phyloP scores from a whole-genome alignment of 106 monocot species.

The Dioscorea alata region DNA sequence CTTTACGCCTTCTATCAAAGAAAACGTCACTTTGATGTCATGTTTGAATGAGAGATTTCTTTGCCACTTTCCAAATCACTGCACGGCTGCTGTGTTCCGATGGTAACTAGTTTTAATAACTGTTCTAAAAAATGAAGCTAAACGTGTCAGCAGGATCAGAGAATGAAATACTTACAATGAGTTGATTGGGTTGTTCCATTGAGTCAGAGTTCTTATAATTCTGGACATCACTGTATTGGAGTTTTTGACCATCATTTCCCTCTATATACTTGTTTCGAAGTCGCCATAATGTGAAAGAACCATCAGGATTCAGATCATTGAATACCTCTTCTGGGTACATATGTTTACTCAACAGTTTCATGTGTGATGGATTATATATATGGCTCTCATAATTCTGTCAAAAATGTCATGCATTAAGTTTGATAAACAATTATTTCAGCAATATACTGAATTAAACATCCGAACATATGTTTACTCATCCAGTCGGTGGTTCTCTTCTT shows the following conservation, averaged over 20 bases:
- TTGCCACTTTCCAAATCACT: constrained; percentile 12
- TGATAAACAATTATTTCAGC: not conserved
- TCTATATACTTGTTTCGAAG: constrained; percentile 29
- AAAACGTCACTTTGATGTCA: too few species aligned
- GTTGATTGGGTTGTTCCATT: constrained; percentile 1
- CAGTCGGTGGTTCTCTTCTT: too few species aligned
- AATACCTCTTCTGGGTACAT: constrained; percentile 50
- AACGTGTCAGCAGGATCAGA: not conserved
- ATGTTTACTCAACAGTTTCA: constrained; percentile 25
- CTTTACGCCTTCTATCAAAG: too few species aligned
- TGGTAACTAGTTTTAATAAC: not conserved
- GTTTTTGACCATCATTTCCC: not conserved
- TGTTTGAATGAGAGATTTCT: constrained; percentile 15
- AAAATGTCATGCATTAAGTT: not conserved
- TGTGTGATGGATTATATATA: constrained; percentile 5
- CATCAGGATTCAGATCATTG: constrained; percentile 28
- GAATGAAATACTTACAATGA: not conserved
- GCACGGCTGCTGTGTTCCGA: constrained; percentile 7
- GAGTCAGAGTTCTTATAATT: not conserved
- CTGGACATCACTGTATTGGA: not conserved
- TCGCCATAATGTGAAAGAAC: too few species aligned
- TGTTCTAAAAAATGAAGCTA: not conserved
- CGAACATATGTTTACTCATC: too few species aligned
- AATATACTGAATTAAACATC: not conserved
- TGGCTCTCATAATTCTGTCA: too few species aligned